Percentiles rank a stretch among this genome's conserved stretches.
These are phyloP conservation scores for Gnomoniopsis sp. DNA, from an alignment of 2,329 filamentous ascomycete species.

Conservation along the genomic window DNA sequence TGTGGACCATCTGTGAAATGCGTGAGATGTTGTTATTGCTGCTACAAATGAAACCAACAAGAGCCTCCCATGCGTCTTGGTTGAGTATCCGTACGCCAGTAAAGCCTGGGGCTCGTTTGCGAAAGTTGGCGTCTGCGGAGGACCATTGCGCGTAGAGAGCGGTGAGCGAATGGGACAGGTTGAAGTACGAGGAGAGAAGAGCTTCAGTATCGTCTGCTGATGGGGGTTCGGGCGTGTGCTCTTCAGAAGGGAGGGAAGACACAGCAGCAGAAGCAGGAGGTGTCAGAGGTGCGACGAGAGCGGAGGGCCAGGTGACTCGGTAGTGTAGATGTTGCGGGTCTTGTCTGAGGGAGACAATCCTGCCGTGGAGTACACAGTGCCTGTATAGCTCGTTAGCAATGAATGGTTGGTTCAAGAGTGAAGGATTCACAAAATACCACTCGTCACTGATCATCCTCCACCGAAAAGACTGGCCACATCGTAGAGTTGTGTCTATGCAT, in stretches of 20 bases:
- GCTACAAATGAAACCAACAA: slow-evolving; percentile 95
- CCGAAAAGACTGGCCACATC: slow-evolving; percentile 94
- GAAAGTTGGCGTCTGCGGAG: slow-evolving; percentile 79
- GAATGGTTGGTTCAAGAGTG: not conserved
- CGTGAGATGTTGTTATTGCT: slow-evolving; percentile 97
- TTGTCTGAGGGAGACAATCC: slow-evolving; percentile 81
- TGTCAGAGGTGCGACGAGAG: slow-evolving; percentile 29
- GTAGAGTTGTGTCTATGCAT: slow-evolving; percentile 88
- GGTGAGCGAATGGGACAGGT: slow-evolving; percentile 72
- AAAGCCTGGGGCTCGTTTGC: slow-evolving; percentile 80
- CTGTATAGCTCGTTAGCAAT: slow-evolving; percentile 34
- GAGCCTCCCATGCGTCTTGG: slow-evolving; percentile 93
- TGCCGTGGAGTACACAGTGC: slow-evolving; percentile 81
- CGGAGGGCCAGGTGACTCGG: slow-evolving; percentile 59
- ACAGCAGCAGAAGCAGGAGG: slow-evolving; percentile 30
- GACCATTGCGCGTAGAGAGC: slow-evolving; percentile 43
- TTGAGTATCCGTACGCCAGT: slow-evolving; percentile 87
- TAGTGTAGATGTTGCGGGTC: slow-evolving; percentile 78
- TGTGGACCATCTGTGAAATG: slow-evolving; percentile 96
- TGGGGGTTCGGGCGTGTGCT: not conserved
- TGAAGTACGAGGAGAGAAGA: slow-evolving; percentile 82
- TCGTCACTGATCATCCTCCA: slow-evolving; percentile 84
- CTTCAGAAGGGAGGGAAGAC: not conserved
- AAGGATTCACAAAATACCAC: slow-evolving; percentile 55
- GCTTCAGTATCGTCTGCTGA: slow-evolving; percentile 64